Conservation (phyloP, 805 yeast species). For the Metahyphopichia silvanorum region DNA sequence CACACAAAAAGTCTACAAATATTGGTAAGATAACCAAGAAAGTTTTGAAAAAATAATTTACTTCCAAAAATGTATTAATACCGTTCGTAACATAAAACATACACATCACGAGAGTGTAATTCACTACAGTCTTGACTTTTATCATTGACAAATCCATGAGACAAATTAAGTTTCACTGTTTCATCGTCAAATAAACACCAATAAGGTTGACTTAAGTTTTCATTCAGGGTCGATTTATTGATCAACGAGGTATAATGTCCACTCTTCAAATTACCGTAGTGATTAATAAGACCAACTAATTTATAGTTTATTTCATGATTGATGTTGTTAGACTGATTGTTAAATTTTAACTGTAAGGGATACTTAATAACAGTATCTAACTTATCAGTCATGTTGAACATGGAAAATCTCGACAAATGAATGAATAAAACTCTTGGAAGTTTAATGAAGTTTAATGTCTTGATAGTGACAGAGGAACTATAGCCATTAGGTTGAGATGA, state of each 20-base stretch:
- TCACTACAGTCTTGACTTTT: conserved; percentile 23
- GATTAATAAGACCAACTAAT: conserved; percentile 65
- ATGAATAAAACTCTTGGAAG: conserved; percentile 37
- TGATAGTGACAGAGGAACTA: conserved; percentile 15
- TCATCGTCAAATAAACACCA: conserved; percentile 84
- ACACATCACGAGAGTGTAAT: conserved; percentile 56
- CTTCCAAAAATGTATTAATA: no score
- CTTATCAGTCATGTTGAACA: conserved; percentile 52
- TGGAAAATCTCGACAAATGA: conserved; percentile 42
- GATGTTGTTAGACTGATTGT: conserved; percentile 21
- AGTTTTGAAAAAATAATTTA: not conserved
- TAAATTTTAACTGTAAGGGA: conserved; percentile 52
- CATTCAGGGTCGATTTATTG: conserved; percentile 35
- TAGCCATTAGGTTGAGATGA: conserved; percentile 3
- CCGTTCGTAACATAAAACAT: conserved; percentile 64
- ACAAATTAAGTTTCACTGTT: conserved; percentile 39
- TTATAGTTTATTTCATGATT: conserved; percentile 43
- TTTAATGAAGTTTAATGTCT: conserved; percentile 27
- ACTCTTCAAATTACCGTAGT: conserved; percentile 63
- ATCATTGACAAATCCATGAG: conserved; percentile 45
- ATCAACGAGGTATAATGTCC: conserved; percentile 77
- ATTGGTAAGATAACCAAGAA: conserved; percentile 4
- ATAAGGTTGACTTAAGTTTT: conserved; percentile 38
- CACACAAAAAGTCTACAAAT: conserved; percentile 1
- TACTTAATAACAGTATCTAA: conserved; percentile 48